These are phyloP conservation scores for Leccinellum luteum DNA, from an alignment of 768 basidiomycete genomes.

Conservation along the genomic window DNA sequence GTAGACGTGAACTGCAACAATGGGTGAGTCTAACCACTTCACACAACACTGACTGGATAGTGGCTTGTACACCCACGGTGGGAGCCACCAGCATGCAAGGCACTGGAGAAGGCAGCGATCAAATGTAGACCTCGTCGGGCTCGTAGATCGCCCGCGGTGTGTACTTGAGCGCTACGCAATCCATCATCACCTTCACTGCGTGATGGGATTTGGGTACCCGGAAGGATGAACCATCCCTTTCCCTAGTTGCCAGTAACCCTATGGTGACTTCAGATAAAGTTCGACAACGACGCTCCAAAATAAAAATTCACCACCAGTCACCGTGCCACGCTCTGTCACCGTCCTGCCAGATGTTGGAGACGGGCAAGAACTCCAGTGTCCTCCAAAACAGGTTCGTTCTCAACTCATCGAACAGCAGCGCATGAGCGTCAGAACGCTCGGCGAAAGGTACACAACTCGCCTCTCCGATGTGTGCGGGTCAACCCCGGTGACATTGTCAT, in stretches of 20 bases:
- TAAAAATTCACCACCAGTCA: conserved; percentile 52
- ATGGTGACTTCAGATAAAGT: background rate
- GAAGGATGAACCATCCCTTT: conserved; percentile 51
- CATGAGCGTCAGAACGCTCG: conserved; percentile 31
- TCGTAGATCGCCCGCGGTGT: conserved; percentile 55
- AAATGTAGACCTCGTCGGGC: conserved; percentile 44
- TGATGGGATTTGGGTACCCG: conserved; percentile 56
- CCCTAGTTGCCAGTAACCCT: conserved; percentile 53
- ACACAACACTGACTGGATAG: too few species aligned
- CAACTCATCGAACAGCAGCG: conserved; percentile 55
- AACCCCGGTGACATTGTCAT: background rate
- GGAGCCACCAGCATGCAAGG: too few species aligned
- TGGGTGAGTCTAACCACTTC: too few species aligned
- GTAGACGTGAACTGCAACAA: too few species aligned
- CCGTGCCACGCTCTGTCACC: conserved; percentile 50
- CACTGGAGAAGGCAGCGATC: conserved; percentile 1
- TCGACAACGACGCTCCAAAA: background rate
- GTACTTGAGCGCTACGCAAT: conserved; percentile 47
- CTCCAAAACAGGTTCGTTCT: conserved; percentile 53
- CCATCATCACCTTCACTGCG: conserved; percentile 60
- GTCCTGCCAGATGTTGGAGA: conserved; percentile 56
- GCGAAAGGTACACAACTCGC: background rate
- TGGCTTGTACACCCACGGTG: too few species aligned
- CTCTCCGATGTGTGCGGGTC: background rate
- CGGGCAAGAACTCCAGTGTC: conserved; percentile 68